Base-by-base conservation (phyloP, 2,329 filamentous ascomycete genomes). In the Sporothrix brunneoviolacea region DNA sequence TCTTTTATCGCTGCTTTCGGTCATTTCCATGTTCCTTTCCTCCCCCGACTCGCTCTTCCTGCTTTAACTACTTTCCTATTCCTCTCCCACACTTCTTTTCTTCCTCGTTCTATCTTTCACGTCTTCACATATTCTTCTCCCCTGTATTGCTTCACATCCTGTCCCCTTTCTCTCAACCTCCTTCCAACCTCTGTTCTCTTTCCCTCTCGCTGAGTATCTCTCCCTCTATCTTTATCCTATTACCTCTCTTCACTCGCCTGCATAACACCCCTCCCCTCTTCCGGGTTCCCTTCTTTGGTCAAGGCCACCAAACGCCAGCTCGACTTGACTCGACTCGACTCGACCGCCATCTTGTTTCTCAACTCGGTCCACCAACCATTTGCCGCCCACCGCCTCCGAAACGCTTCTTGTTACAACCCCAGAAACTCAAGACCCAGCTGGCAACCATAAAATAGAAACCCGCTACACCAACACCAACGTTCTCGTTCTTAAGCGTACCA, bases 391-490 rank as follows among this genome's bases (percentile, higher is more conserved):
- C 55, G 57, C 58, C 59, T 65, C 68, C 68, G 67, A 70, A 70
- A 70, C 68, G 65, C 61, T 62, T 66, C 62, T 64, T 69, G 70
- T 71, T 67, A 70, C 70, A 71, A 65, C 61, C 64, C 53, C 54
- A 36, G 37, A 16, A 42, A 41, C 40, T 13, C 41, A 39, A 33
- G 21, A 37, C 33, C 16, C 16, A 19, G 22, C 39, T 36, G 19
- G 30, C 32, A 43, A 37, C 32, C 18, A 21, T n/a, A n/a, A n/a
- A n/a, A n/a, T n/a, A n/a, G n/a, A n/a, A n/a, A n/a, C n/a, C n/a
- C n/a, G n/a, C n/a, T n/a, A n/a, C n/a, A n/a, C n/a, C n/a, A n/a
- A n/a, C n/a, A n/a, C n/a, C n/a, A n/a, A n/a, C n/a, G n/a, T n/a
- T n/a, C n/a, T n/a, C n/a, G n/a, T n/a, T n/a, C n/a, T n/a, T n/a